phyloP scores from a whole-genome alignment of 2,329 filamentous ascomycete species.

The Microcera coccophila region DNA sequence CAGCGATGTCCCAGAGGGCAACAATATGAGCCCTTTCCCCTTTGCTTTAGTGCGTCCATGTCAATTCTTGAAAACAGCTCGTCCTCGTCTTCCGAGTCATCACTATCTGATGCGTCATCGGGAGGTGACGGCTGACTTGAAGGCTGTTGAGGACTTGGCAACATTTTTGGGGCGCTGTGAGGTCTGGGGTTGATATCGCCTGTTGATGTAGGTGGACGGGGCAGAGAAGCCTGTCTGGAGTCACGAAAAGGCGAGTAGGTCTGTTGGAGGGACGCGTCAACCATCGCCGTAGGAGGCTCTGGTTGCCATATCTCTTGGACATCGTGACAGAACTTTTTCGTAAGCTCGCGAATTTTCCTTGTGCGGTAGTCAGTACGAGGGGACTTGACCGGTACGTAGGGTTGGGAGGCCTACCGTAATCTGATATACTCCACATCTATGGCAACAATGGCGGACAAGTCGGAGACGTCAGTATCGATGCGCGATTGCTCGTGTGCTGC shows the following conservation, averaged over 20 bases:
- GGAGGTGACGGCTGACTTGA: conserved; percentile 11
- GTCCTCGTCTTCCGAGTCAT: conserved; percentile 32
- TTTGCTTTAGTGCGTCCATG: conserved; percentile 38
- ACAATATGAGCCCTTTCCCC: conserved; percentile 37
- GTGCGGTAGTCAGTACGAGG: conserved; percentile 9
- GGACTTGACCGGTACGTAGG: not conserved
- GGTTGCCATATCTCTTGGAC: conserved; percentile 32
- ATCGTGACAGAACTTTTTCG: conserved; percentile 32
- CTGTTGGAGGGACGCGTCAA: conserved; percentile 15
- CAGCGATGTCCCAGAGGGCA: conserved; percentile 36
- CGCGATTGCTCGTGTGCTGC: conserved; percentile 28
- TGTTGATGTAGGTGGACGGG: conserved; percentile 12
- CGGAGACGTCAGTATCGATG: conserved; percentile 23
- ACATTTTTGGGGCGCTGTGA: conserved; percentile 20
- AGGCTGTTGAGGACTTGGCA: conserved; percentile 20
- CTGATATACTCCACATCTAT: conserved; percentile 33
- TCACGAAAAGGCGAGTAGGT: conserved; percentile 23
- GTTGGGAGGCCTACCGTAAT: conserved; percentile 29
- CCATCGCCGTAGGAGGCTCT: conserved; percentile 13
- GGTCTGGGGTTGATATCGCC: conserved; percentile 20
- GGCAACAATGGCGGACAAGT: conserved; percentile 26
- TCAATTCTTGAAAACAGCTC: conserved; percentile 35
- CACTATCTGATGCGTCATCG: conserved; percentile 21
- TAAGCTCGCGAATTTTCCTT: conserved; percentile 35
- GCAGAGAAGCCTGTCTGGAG: conserved; percentile 11